Evolutionary conservation across 2,329 filamentous ascomycete genomes (phyloP), one percentile per base, ranked within the genome.

Genomic region (Trichoderma oligosporum): DNA sequence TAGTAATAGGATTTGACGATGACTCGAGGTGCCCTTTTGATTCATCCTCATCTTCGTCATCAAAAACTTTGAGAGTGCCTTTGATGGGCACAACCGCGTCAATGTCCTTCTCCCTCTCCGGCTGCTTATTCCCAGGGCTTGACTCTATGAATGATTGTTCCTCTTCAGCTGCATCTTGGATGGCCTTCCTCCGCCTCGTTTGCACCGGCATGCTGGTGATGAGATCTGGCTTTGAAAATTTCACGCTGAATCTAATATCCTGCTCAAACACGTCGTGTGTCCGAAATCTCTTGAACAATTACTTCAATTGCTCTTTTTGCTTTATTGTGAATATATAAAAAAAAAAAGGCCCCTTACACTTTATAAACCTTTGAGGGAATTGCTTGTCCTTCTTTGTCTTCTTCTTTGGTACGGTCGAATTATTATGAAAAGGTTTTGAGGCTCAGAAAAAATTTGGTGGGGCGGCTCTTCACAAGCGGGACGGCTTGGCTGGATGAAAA

Each of bases 31-130:
- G 31, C 5, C 39, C 33, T 3, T 38, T 36, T 8, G 33, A 25
- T 24, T 67, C 67, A 29, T 65, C 64, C 16, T 70, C 62, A 33
- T 70, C 70, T 12, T 73, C 67, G 41, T 73, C 70, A 42, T 64
- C 66, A 60, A 74, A 74, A 14, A 72, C 69, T 49, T 67, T 66
- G 55, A 73, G 65, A 4, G 60, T 70, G 18, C 63, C 64, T 60
- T 67, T 63, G 29, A 60, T 57, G 41, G 64, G 57, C 5, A 49
- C 45, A 27, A 49, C 38, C 8, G 57, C 46, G 5, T 69, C 66
- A 25, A 62, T 67, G 16, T 66, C 68, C 59, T 69, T 74, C 59
- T 66, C 65, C 31, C 73, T 67, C 42, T 74, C 65, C 2, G 72
- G 69, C 5, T 73, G 65, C 41, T 71, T 71, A 56, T 64, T 64